Conservation (phyloP, 306 rosid genomes). For the Rosa rugosa region DNA sequence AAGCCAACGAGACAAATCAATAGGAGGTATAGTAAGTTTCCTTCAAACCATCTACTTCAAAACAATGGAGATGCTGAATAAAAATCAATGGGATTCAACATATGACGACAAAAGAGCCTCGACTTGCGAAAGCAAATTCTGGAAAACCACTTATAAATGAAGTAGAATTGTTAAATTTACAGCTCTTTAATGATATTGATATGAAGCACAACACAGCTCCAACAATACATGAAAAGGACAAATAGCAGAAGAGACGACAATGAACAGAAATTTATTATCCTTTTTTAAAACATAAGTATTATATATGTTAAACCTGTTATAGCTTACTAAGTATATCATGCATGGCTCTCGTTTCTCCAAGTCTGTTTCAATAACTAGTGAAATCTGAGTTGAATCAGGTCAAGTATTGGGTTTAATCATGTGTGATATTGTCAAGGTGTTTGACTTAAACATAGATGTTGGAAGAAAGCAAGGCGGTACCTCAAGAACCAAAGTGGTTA, state of each 20-base stretch:
- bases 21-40: neutral
- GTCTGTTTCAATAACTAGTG: neutral
- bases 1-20: neutral
- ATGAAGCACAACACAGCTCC: neutral
- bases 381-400: neutral
- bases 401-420: neutral
- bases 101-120: neutral
- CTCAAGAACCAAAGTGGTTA: constrained; percentile 85
- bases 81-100: neutral
- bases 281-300: neutral
- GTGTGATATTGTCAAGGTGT: neutral
- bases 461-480: constrained; percentile 34
- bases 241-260: neutral
- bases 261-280: neutral
- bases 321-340: neutral
- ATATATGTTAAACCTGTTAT: neutral
- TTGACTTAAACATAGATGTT: neutral
- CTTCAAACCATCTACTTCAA: neutral
- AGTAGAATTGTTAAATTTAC: neutral
- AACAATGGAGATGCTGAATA: neutral
- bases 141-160: neutral
- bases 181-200: neutral
- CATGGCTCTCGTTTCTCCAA: neutral
- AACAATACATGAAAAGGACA: neutral
- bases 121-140: neutral